These are phyloP conservation scores for Arachis stenosperma DNA, from an alignment of 306 rosid species.

Conservation along the genomic window DNA sequence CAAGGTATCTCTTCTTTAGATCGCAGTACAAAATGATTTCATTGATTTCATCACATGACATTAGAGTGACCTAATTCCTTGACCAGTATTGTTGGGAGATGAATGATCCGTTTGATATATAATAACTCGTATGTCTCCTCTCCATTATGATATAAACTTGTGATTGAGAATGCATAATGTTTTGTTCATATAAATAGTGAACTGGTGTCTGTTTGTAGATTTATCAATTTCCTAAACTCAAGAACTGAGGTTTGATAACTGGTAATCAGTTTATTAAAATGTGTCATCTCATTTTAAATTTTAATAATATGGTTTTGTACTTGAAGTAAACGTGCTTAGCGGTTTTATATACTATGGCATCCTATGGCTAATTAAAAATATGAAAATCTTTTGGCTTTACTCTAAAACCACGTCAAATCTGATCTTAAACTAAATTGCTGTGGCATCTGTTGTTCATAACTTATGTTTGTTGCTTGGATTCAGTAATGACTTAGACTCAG, in stretches of 20 bases:
- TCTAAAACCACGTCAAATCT: background rate
- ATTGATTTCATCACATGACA: background rate
- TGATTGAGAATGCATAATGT: background rate
- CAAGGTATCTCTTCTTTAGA: conserved; percentile 55
- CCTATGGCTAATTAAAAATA: conserved; percentile 3
- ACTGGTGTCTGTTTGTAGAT: background rate
- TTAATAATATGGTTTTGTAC: background rate
- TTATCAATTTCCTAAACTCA: conserved; percentile 16
- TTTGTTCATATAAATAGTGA: conserved; percentile 7
- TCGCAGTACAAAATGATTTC: background rate
- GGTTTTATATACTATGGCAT: background rate
- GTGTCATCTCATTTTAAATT: background rate
- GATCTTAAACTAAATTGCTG: conserved; percentile 3
- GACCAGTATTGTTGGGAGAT: background rate
- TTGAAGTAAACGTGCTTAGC: conserved; percentile 10
- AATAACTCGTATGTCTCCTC: background rate
- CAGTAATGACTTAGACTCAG: background rate
- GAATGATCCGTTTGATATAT: conserved; percentile 3
- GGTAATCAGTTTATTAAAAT: background rate
- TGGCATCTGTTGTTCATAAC: background rate
- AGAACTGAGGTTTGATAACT: conserved; percentile 2
- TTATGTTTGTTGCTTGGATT: conserved; percentile 26
- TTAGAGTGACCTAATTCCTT: background rate
- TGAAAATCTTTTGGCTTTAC: conserved; percentile 6
- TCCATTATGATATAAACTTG: background rate